Conservation (phyloP, 2,329 filamentous ascomycete species). For the Chaetomium globosum region DNA sequence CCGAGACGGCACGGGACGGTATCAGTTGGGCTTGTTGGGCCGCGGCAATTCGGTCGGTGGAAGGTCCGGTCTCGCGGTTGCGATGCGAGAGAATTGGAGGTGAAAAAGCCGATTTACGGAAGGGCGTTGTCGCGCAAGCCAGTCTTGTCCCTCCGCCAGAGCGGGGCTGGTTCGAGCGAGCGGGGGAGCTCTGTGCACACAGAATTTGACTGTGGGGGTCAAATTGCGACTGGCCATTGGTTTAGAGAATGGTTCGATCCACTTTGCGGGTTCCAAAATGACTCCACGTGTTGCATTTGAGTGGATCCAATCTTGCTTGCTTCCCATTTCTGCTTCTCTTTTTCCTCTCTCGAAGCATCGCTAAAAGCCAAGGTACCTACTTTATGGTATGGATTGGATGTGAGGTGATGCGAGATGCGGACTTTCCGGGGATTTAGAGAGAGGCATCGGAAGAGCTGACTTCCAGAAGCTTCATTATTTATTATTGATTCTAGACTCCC, state of each 20-base stretch:
- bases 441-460: not conserved
- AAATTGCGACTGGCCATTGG: constrained; percentile 8
- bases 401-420: not conserved
- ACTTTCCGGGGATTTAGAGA: not conserved
- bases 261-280: not conserved
- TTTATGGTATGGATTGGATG: not conserved
- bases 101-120: constrained; percentile 39
- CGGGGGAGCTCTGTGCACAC: constrained; percentile 22
- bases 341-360: not conserved
- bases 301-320: not conserved
- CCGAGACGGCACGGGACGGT: constrained; percentile 34
- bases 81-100: constrained; percentile 36
- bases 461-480: not conserved
- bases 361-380: not conserved
- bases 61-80: constrained; percentile 40
- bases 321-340: not conserved
- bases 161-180: constrained; percentile 26
- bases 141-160: constrained; percentile 15
- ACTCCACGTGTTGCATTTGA: not conserved
- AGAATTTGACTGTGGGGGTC: constrained; percentile 20
- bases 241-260: not conserved
- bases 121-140: constrained; percentile 29
- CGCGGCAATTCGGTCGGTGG: constrained; percentile 33
- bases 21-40: constrained; percentile 32
- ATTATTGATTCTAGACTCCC: not conserved